Evolutionary conservation across 2,329 filamentous ascomycete species (phyloP).

Genomic region (Ceratocystis eucalypticola): DNA sequence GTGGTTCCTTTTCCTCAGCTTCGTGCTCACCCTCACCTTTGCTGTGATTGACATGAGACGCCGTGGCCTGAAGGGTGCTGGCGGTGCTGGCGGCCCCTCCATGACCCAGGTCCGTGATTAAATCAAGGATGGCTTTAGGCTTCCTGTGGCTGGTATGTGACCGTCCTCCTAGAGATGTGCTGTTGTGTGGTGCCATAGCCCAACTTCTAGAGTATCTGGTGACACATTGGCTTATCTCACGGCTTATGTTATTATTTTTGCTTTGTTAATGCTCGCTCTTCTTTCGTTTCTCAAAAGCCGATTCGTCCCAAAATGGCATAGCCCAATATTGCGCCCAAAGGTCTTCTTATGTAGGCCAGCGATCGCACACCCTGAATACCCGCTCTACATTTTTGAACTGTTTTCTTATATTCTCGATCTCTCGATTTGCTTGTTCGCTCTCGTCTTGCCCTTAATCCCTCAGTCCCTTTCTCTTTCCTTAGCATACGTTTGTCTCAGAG

Average conservation of each 20-base stretch:
- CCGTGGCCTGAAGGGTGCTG: constrained; percentile 31
- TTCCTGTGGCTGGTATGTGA: neutral
- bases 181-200: neutral
- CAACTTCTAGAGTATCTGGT: neutral
- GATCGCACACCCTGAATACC: neutral
- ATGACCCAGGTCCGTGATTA: constrained; percentile 46
- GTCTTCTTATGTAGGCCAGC: no score
- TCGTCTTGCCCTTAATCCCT: neutral
- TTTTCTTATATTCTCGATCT: neutral
- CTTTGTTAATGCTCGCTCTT: no score
- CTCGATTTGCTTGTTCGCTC: neutral
- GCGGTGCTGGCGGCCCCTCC: constrained; percentile 33
- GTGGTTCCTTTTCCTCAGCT: constrained; percentile 61
- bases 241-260: neutral
- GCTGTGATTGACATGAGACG: constrained; percentile 40
- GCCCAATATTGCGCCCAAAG: no score
- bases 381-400: neutral
- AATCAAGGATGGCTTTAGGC: constrained; percentile 13
- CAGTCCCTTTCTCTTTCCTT: neutral
- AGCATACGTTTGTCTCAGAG: neutral
- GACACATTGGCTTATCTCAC: no score
- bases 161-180: neutral
- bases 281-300: neutral
- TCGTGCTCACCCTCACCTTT: constrained; percentile 44
- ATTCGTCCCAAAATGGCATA: neutral